Percentiles rank a stretch among this genome's conserved stretches.
phyloP scores from a whole-genome alignment of 306 rosid species.

The Senna siamea region DNA sequence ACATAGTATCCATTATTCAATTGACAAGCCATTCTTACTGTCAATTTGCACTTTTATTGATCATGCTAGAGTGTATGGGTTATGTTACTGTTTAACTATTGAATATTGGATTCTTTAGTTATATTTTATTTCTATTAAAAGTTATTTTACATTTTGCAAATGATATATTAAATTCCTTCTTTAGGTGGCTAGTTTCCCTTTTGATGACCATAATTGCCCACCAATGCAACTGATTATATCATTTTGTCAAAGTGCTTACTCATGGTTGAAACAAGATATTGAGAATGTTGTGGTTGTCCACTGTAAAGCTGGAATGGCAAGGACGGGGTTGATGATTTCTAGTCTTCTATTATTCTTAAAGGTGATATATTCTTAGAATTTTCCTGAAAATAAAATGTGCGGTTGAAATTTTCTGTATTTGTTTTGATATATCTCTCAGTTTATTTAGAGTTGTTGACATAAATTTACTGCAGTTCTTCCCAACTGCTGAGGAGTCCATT shows the following conservation, averaged over 20 bases:
- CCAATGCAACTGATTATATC: constrained; percentile 79
- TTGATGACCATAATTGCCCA: constrained; percentile 97
- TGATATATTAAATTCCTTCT: constrained; percentile 45
- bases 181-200: constrained; percentile 95
- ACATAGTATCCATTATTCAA: constrained; percentile 21
- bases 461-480: constrained; percentile 77
- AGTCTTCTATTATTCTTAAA: constrained; percentile 90
- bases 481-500: constrained; percentile 96
- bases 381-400: constrained; percentile 27
- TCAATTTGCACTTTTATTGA: constrained; percentile 20
- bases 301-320: constrained; percentile 98
- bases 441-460: constrained; percentile 29
- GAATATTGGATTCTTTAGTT: constrained; percentile 1
- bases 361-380: constrained; percentile 48
- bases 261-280: constrained; percentile 96
- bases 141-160: constrained; percentile 26
- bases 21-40: constrained; percentile 26
- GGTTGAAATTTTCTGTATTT: constrained; percentile 26
- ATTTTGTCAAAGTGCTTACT: constrained; percentile 95
- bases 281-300: constrained; percentile 99
- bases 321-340: constrained; percentile 98
- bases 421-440: constrained; percentile 15
- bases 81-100: constrained; percentile 5
- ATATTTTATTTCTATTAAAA: constrained; percentile 24
- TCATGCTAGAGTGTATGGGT: constrained; percentile 5